Conservation (phyloP, 495 filamentous ascomycete species). For the Xylaria longipes region DNA sequence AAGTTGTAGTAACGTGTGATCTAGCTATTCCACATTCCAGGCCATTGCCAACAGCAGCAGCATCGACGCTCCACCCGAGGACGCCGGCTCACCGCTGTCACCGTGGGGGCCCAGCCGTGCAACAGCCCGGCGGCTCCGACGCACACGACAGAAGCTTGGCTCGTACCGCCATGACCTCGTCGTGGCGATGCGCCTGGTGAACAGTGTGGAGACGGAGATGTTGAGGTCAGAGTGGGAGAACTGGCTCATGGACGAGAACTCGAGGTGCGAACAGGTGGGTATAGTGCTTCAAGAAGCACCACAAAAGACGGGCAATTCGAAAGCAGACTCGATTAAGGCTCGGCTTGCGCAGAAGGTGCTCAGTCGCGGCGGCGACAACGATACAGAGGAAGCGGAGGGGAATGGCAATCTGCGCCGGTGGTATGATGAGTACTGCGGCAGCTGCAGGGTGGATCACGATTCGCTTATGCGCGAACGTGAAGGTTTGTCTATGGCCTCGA, state of each 20-base stretch:
- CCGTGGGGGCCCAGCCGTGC: slow-evolving; percentile 58
- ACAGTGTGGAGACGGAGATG: slow-evolving; percentile 85
- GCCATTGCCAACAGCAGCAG: slow-evolving; percentile 59
- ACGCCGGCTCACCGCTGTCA: slow-evolving; percentile 48
- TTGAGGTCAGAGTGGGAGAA: slow-evolving; percentile 87
- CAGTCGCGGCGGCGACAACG: slow-evolving; percentile 28
- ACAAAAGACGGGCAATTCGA: slow-evolving; percentile 35
- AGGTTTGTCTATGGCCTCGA: slow-evolving; percentile 28
- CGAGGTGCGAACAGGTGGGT: slow-evolving; percentile 68
- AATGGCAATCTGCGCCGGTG: slow-evolving; percentile 63
- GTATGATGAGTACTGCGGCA: slow-evolving; percentile 76
- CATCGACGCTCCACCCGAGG: slow-evolving; percentile 56
- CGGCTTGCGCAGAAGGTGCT: slow-evolving; percentile 35
- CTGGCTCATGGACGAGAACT: slow-evolving; percentile 78
- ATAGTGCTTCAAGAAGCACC: slow-evolving; percentile 50
- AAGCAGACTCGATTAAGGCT: slow-evolving; percentile 26
- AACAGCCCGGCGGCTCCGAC: slow-evolving; percentile 70
- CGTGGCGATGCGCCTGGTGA: slow-evolving; percentile 88
- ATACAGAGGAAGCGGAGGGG: slow-evolving; percentile 38
- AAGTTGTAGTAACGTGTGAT: slow-evolving; percentile 38
- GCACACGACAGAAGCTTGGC: slow-evolving; percentile 81
- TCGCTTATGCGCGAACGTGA: slow-evolving; percentile 38
- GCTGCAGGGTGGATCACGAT: slow-evolving; percentile 68
- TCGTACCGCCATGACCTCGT: slow-evolving; percentile 89
- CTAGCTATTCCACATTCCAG: slow-evolving; percentile 59